A percentile compares a stretch with the other conserved stretches of the same genome.
Evolutionary conservation across 208 protist genomes (phyloP).

Genomic region (Herpetomonas muscarum): DNA sequence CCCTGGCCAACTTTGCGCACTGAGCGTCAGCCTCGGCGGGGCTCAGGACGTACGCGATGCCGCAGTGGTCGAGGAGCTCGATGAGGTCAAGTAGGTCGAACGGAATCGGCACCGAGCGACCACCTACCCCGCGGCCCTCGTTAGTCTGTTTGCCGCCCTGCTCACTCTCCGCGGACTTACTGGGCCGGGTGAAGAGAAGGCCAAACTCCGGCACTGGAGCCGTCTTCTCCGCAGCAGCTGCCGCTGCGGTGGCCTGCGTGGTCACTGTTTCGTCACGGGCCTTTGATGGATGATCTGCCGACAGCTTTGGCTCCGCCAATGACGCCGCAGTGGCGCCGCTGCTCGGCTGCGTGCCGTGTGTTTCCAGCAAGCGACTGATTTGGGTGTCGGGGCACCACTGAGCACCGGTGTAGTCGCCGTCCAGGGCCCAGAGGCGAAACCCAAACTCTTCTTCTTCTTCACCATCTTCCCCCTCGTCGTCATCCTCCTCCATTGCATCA

Average conservation of each 20-base stretch:
- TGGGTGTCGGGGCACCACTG: no score
- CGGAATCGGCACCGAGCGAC: conserved; percentile 21
- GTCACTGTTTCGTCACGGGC: no score
- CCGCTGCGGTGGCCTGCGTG: no score
- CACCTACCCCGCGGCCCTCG: background rate
- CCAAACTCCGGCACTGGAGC: background rate
- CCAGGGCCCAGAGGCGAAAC: background rate
- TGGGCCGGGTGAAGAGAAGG: background rate
- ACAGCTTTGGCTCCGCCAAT: no score
- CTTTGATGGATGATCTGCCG: no score
- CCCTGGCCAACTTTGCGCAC: conserved; percentile 81
- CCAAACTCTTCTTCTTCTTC: conserved; percentile 6
- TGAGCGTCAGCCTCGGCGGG: conserved; percentile 93
- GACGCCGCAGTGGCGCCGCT: background rate
- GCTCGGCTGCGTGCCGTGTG: conserved; percentile 4
- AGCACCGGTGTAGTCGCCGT: no score
- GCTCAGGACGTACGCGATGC: conserved; percentile 83
- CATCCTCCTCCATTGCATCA: conserved; percentile 2
- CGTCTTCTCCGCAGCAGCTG: background rate
- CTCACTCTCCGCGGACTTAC: background rate
- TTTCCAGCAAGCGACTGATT: no score
- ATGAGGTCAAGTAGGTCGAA: conserved; percentile 71
- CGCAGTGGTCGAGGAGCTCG: conserved; percentile 80
- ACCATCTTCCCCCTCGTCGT: conserved; percentile 13
- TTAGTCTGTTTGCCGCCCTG: background rate